Percentiles rank a stretch among this genome's conserved stretches.
These are phyloP conservation scores for Barnettozyma salicaria DNA, from an alignment of 805 yeast genomes.

Conservation along the genomic window DNA sequence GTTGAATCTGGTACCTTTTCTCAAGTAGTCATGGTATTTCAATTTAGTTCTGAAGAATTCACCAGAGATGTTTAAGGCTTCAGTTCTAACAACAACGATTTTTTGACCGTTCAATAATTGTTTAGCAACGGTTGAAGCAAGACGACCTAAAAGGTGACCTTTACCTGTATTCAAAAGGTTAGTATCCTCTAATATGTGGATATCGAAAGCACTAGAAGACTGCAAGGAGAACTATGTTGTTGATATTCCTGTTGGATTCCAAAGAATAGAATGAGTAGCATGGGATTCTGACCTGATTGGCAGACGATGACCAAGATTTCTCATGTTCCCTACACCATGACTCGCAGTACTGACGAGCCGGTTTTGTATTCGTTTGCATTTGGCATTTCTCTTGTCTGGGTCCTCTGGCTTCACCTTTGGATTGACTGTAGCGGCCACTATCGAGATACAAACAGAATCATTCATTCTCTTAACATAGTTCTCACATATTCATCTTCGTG, in stretches of 20 bases:
- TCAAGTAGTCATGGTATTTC: constrained; percentile 99
- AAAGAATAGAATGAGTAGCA: too few relatives aligned
- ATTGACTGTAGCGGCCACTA: too few relatives aligned
- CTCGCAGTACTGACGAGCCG: too few relatives aligned
- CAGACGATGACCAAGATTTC: neutral
- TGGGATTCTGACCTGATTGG: constrained; percentile 1
- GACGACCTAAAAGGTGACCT: constrained; percentile 99
- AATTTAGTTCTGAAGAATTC: constrained; percentile 99
- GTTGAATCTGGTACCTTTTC: constrained; percentile 99
- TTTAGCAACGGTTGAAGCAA: constrained; percentile 98
- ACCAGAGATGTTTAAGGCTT: constrained; percentile 97
- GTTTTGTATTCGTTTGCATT: too few relatives aligned
- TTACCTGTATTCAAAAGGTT: constrained; percentile 46
- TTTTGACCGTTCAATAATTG: constrained; percentile 98
- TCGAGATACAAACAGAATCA: neutral
- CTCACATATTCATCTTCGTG: constrained; percentile 3
- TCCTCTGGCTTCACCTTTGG: too few relatives aligned
- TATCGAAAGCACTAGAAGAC: neutral
- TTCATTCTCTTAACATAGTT: neutral
- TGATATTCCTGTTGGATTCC: too few relatives aligned
- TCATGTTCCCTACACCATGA: constrained; percentile 1
- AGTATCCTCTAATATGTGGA: constrained; percentile 11
- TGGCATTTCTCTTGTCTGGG: too few relatives aligned
- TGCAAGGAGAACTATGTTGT: neutral
- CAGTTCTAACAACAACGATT: constrained; percentile 95